These are phyloP conservation scores for Aspergillus leporis DNA, from an alignment of 495 filamentous ascomycete genomes.

Conservation along the genomic window DNA sequence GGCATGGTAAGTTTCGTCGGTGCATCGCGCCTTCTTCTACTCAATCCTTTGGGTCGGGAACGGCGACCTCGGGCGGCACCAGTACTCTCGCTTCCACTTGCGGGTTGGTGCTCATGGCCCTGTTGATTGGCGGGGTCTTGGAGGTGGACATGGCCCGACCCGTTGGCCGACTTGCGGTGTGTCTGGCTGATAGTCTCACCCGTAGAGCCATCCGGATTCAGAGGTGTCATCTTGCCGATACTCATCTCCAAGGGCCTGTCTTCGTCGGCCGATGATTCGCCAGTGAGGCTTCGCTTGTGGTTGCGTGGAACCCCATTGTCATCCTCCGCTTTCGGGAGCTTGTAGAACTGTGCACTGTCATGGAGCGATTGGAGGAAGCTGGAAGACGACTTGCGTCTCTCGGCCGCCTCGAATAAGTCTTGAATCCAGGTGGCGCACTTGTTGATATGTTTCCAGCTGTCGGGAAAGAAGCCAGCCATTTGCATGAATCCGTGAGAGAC, in stretches of 20 bases:
- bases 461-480: constrained; percentile 82
- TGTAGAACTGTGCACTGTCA: neutral
- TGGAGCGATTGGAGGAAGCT: constrained; percentile 21
- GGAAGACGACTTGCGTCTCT: constrained; percentile 34
- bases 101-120: constrained; percentile 16
- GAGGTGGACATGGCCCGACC: neutral
- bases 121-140: constrained; percentile 13
- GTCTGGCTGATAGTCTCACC: neutral
- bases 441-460: constrained; percentile 79
- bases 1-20: constrained; percentile 28
- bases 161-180: constrained; percentile 2
- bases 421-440: constrained; percentile 76
- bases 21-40: constrained; percentile 14
- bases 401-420: constrained; percentile 60
- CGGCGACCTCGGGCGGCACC: constrained; percentile 13
- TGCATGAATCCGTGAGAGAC: constrained; percentile 92
- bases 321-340: neutral
- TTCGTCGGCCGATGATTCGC: constrained; percentile 76
- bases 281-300: constrained; percentile 42
- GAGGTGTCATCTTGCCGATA: constrained; percentile 41
- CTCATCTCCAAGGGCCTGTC: constrained; percentile 81
- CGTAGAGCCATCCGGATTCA: constrained; percentile 19
- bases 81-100: neutral
- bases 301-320: constrained; percentile 21
- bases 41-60: constrained; percentile 7